phyloP scores from a whole-genome alignment of 345 rosid species.

The Aurinia saxatilis region DNA sequence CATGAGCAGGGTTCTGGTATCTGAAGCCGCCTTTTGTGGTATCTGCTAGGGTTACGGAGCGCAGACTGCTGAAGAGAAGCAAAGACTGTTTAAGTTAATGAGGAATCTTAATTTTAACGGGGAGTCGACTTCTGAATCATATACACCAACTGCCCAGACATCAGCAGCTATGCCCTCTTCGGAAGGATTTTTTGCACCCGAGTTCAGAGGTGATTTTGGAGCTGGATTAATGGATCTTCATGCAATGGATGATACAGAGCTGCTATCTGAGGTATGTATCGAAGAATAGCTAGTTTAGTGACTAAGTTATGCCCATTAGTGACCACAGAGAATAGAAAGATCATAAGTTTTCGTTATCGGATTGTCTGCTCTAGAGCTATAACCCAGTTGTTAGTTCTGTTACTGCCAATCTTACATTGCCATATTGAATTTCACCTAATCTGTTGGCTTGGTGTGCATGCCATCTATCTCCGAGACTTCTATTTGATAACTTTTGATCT shows the following conservation, averaged over 20 bases:
- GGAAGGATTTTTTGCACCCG: conserved; percentile 81
- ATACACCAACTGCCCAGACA: conserved; percentile 55
- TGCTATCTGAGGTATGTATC: conserved; percentile 73
- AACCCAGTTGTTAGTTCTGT: neutral
- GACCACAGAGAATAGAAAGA: neutral
- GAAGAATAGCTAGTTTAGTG: neutral
- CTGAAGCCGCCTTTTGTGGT: conserved; percentile 5
- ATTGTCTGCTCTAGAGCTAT: neutral
- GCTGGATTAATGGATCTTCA: conserved; percentile 98
- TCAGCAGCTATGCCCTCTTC: conserved; percentile 50
- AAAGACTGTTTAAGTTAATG: conserved; percentile 86
- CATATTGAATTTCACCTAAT: conserved; percentile 2
- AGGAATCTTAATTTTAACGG: conserved; percentile 91
- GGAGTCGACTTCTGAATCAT: conserved; percentile 76
- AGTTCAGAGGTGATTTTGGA: conserved; percentile 97
- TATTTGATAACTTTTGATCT: neutral
- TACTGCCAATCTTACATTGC: neutral
- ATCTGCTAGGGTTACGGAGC: conserved; percentile 78
- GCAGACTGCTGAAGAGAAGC: conserved; percentile 95
- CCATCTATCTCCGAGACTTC: neutral
- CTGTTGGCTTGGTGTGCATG: neutral
- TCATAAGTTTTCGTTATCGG: neutral
- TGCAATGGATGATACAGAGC: conserved; percentile 98
- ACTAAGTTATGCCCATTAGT: neutral
- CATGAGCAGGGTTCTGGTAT: neutral